These are phyloP conservation scores for Plenodomus lindquistii DNA, from an alignment of 2,329 filamentous ascomycete genomes.

Conservation along the genomic window DNA sequence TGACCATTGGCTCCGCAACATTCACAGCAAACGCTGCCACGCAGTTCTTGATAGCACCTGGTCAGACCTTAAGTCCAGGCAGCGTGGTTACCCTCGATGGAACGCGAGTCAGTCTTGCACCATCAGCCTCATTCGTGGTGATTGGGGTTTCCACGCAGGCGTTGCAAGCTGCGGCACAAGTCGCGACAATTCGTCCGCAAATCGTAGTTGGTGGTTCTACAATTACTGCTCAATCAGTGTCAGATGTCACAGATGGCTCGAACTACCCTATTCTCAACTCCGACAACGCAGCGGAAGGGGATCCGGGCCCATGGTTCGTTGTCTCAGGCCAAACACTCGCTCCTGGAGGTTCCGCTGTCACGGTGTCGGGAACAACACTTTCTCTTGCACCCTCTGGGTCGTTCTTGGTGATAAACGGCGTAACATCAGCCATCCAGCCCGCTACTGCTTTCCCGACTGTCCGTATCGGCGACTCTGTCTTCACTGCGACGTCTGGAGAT, in stretches of 20 bases:
- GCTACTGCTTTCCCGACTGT: constrained; percentile 25
- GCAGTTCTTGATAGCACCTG: constrained; percentile 49
- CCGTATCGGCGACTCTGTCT: constrained; percentile 20
- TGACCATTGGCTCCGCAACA: constrained; percentile 47
- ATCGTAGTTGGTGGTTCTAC: constrained; percentile 38
- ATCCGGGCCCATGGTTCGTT: constrained; percentile 35
- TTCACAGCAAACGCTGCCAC: constrained; percentile 52
- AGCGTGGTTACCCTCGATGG: constrained; percentile 45
- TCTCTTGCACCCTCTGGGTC: constrained; percentile 33
- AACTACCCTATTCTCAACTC: neutral
- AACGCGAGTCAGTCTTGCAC: constrained; percentile 46
- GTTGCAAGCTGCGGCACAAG: constrained; percentile 17
- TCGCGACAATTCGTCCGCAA: constrained; percentile 11
- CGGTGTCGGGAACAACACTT: constrained; percentile 36
- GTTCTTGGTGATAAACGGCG: constrained; percentile 38
- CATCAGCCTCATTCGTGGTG: constrained; percentile 46
- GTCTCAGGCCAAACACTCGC: constrained; percentile 45
- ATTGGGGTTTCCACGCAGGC: constrained; percentile 44
- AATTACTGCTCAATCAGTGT: constrained; percentile 18
- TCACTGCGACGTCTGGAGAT: constrained; percentile 9
- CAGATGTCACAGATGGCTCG: neutral
- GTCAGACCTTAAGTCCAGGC: constrained; percentile 44
- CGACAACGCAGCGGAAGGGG: constrained; percentile 1
- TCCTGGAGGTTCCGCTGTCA: constrained; percentile 38
- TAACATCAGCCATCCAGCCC: constrained; percentile 38